These are phyloP conservation scores for Aciculosporium take DNA, from an alignment of 2,329 filamentous ascomycete genomes.

Conservation along the genomic window DNA sequence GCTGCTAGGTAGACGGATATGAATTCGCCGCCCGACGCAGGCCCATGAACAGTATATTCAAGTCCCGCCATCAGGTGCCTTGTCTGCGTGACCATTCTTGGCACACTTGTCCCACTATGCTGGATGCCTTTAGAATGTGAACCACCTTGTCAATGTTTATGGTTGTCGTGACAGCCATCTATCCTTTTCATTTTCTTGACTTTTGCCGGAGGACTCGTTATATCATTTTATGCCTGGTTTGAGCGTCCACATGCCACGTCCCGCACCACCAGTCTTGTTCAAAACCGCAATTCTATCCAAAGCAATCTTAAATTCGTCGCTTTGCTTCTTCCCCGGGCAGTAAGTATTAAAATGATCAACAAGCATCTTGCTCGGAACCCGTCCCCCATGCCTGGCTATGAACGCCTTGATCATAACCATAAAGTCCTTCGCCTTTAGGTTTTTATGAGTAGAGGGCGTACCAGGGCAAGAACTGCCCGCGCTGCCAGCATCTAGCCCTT, in stretches of 20 bases:
- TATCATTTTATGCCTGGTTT: conserved; percentile 22
- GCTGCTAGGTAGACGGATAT: conserved; percentile 26
- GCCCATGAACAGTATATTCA: conserved; percentile 25
- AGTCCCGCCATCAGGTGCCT: conserved; percentile 10
- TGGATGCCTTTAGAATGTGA: too few relatives aligned
- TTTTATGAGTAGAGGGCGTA: conserved; percentile 25
- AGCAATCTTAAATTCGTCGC: conserved; percentile 69
- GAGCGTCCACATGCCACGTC: conserved; percentile 40
- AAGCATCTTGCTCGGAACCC: conserved; percentile 68
- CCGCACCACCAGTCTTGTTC: conserved; percentile 40
- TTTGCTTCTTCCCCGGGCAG: conserved; percentile 50
- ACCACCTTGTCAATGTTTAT: too few relatives aligned
- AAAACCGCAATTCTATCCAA: conserved; percentile 62
- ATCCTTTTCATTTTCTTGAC: neutral
- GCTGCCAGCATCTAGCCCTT: conserved; percentile 32
- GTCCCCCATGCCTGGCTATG: conserved; percentile 61
- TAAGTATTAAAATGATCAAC: conserved; percentile 81
- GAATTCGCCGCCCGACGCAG: conserved; percentile 30
- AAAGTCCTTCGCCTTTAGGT: conserved; percentile 45
- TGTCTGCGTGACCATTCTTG: conserved; percentile 3
- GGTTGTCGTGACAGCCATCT: too few relatives aligned
- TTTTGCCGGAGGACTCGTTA: too few relatives aligned
- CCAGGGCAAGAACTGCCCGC: conserved; percentile 31
- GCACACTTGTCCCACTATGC: too few relatives aligned
- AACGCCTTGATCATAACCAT: conserved; percentile 63